A percentile compares a stretch with the other conserved stretches of the same genome.
phyloP scores from a whole-genome alignment of 208 protist species.

The Acanthamoeba healyi region DNA sequence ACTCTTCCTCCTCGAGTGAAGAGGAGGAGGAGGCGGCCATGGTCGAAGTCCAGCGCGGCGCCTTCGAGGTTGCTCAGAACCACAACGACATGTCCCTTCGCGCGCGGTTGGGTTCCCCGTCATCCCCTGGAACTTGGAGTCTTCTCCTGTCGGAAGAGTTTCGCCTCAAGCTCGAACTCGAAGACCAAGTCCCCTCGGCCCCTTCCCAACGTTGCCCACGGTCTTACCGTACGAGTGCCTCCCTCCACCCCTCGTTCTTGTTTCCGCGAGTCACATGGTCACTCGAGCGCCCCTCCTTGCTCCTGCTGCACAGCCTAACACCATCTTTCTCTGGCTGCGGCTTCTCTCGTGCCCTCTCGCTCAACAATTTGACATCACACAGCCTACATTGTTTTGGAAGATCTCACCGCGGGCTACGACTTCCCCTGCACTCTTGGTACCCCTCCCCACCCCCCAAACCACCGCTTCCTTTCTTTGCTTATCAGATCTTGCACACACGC shows the following conservation, averaged over 20 bases:
- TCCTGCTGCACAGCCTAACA: too few relatives aligned
- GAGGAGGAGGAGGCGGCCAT: not conserved
- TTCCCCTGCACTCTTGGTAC: slow-evolving; percentile 69
- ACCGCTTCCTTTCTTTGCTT: too few relatives aligned
- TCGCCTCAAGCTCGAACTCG: slow-evolving; percentile 42
- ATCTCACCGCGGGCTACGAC: slow-evolving; percentile 54
- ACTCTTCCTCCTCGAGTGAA: not conserved
- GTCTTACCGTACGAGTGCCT: not conserved
- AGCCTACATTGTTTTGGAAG: slow-evolving; percentile 72
- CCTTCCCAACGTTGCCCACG: not conserved
- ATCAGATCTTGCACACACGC: too few relatives aligned
- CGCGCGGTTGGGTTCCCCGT: not conserved
- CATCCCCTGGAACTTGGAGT: slow-evolving; percentile 30
- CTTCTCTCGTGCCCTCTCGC: not conserved
- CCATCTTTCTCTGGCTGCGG: not conserved
- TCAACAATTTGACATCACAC: not conserved
- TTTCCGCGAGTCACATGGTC: too few relatives aligned
- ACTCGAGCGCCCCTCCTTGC: too few relatives aligned
- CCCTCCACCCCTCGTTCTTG: not conserved
- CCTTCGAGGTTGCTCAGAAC: not conserved
- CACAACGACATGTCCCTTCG: not conserved
- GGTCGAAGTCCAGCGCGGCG: not conserved
- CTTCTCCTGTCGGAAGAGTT: slow-evolving; percentile 64
- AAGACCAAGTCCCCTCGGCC: not conserved
- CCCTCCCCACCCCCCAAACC: too few relatives aligned